Evolutionary conservation across 164 flowering plant species (phyloP), one percentile per base, ranked within the genome.

Genomic region (Sedum album): DNA sequence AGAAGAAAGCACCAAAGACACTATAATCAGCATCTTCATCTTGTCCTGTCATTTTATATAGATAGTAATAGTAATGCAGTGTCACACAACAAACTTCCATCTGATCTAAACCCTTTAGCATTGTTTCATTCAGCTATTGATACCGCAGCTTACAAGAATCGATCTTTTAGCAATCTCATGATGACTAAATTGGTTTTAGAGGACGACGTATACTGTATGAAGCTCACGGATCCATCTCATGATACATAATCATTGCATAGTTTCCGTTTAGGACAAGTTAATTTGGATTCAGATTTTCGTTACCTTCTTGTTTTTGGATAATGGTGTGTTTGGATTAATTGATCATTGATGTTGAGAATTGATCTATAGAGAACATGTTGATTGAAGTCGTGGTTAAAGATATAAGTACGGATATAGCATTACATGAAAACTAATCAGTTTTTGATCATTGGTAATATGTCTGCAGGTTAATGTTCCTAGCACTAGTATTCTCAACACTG

Each of bases 381-480:
- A 15, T 11, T 44, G 20, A 44, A 44, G 18, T 17, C 48, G 4
- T 44, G 1, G 15, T 11, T 44, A 4, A 13, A 13, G 17, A 17
- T 44, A 11, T 14, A 39, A 39, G 1, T 39, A 8, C 13, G 42
- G 48, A 11, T 44, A 13, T 17, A 44, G 48, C 15, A 13, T 44
- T 11, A 13, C 4, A 17, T 15, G 3, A 17, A 44, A 5, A n/a
- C 5, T 49, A 2, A 53, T 53, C 9, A 7, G 28, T 53, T 53
- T 21, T 53, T 53, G 44, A n/a, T 9, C n/a, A n/a, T n/a, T n/a
- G 6, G 0, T 33, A 6, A 25, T 48, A 4, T 21, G 49, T 68
- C 64, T 57, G 65, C 86, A 91, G 97, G 97, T 91, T 2, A 85
- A 83, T 66, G 89, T 89, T 67, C 96, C 96, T 73, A 68, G 84